These are phyloP conservation scores for Crucihimalaya himalaica DNA, from an alignment of 345 rosid species.

Conservation along the genomic window DNA sequence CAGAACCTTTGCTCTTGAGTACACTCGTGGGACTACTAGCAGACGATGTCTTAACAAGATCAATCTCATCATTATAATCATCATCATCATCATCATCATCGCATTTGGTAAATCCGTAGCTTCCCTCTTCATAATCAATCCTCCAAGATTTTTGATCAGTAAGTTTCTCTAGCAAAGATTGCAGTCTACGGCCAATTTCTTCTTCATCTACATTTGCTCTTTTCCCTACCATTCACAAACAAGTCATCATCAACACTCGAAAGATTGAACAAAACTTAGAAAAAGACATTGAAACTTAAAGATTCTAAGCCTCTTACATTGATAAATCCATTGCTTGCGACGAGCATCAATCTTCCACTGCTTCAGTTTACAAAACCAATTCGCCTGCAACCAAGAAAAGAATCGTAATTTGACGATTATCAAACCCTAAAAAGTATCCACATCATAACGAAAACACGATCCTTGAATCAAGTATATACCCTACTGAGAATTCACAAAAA, in stretches of 20 bases:
- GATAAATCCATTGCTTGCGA: slow-evolving; percentile 49
- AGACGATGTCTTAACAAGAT: slow-evolving; percentile 19
- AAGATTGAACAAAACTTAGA: background rate
- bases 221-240: slow-evolving; percentile 7
- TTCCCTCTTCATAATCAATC: background rate
- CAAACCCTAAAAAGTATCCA: background rate
- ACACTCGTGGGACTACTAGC: slow-evolving; percentile 38
- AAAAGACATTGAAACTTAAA: background rate
- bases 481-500: background rate
- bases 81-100: slow-evolving; percentile 23
- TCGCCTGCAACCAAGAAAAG: slow-evolving; percentile 36
- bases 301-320: slow-evolving; percentile 12
- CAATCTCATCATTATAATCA: slow-evolving; percentile 28
- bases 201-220: slow-evolving; percentile 13
- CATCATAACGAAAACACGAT: background rate
- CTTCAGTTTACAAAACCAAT: slow-evolving; percentile 45
- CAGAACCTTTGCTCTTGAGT: slow-evolving; percentile 28
- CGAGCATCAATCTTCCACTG: slow-evolving; percentile 48
- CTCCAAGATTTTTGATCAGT: slow-evolving; percentile 22
- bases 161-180: background rate
- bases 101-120: too few species aligned
- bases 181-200: background rate
- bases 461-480: too few species aligned
- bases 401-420: background rate
- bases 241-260: slow-evolving; percentile 3